phyloP scores from a whole-genome alignment of 768 basidiomycete species.

The Psilocybe azurescens region DNA sequence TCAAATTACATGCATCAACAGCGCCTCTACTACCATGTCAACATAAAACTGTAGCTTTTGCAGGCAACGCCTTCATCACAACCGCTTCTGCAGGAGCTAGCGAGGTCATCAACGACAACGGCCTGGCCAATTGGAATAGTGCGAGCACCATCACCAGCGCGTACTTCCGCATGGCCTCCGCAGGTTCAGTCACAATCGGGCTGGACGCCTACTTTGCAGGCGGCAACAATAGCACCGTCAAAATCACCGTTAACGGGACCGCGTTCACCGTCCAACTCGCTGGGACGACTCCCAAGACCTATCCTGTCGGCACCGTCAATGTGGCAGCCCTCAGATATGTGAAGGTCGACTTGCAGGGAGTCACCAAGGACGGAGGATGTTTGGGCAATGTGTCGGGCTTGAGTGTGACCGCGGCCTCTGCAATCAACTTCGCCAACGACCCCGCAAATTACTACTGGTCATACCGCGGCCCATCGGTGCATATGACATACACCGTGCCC shows the following conservation, averaged over 20 bases:
- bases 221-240: slow-evolving; percentile 19
- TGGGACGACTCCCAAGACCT: slow-evolving; percentile 17
- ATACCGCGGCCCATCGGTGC: slow-evolving; percentile 21
- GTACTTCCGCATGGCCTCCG: slow-evolving; percentile 20
- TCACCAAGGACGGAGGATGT: slow-evolving; percentile 18
- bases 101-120: slow-evolving; percentile 20
- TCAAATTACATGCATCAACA: too few relatives aligned
- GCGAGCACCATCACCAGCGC: slow-evolving; percentile 17
- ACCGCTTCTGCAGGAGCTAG: slow-evolving; percentile 4
- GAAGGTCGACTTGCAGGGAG: slow-evolving; percentile 20
- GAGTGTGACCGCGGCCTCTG: slow-evolving; percentile 18
- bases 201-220: slow-evolving; percentile 21
- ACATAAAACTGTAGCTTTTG: slow-evolving; percentile 15
- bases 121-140: slow-evolving; percentile 21
- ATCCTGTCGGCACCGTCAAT: slow-evolving; percentile 20
- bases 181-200: slow-evolving; percentile 14
- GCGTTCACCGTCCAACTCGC: slow-evolving; percentile 16
- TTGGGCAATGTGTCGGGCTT: slow-evolving; percentile 21
- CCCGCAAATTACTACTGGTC: slow-evolving; percentile 22
- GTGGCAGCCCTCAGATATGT: slow-evolving; percentile 18
- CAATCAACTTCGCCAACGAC: slow-evolving; percentile 20
- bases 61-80: slow-evolving; percentile 19
- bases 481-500: slow-evolving; percentile 20
- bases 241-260: slow-evolving; percentile 20
- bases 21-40: slow-evolving; percentile 11